These are phyloP conservation scores for Umbelopsis ramanniana DNA, from an alignment of 192 early-diverging fungal species.

Conservation along the genomic window DNA sequence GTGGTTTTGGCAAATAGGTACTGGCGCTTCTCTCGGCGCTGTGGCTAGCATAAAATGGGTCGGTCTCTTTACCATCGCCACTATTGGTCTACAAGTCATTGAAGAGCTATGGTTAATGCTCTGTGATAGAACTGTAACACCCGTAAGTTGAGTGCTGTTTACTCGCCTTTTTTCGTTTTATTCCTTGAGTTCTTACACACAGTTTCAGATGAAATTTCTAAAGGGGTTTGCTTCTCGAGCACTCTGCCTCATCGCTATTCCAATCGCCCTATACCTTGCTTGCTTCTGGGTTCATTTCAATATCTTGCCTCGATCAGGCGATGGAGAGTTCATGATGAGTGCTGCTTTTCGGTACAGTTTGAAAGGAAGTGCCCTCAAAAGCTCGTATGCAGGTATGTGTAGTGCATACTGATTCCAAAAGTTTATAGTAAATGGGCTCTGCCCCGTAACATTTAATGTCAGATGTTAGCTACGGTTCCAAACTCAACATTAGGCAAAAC, in stretches of 20 bases:
- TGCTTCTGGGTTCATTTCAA: constrained; percentile 92
- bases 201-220: constrained; percentile 57
- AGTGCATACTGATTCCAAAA: too few relatives aligned
- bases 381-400: constrained; percentile 47
- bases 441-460: background rate
- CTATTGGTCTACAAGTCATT: constrained; percentile 82
- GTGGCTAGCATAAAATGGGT: constrained; percentile 90
- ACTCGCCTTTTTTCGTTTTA: background rate
- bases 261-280: constrained; percentile 76
- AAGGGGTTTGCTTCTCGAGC: constrained; percentile 84
- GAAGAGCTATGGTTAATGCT: constrained; percentile 87
- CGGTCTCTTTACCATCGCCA: constrained; percentile 87
- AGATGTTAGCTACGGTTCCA: constrained; percentile 70
- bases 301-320: constrained; percentile 74
- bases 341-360: constrained; percentile 86
- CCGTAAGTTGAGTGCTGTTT: constrained; percentile 34
- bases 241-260: constrained; percentile 83
- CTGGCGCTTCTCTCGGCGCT: constrained; percentile 79
- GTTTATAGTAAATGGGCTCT: too few relatives aligned
- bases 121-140: constrained; percentile 65
- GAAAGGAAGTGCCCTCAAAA: constrained; percentile 60
- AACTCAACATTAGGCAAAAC: constrained; percentile 66
- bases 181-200: background rate
- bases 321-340: constrained; percentile 93
- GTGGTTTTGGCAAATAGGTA: constrained; percentile 86